Base-by-base conservation (phyloP, 2,329 filamentous ascomycete species). In the Dactylellina leptospora region DNA sequence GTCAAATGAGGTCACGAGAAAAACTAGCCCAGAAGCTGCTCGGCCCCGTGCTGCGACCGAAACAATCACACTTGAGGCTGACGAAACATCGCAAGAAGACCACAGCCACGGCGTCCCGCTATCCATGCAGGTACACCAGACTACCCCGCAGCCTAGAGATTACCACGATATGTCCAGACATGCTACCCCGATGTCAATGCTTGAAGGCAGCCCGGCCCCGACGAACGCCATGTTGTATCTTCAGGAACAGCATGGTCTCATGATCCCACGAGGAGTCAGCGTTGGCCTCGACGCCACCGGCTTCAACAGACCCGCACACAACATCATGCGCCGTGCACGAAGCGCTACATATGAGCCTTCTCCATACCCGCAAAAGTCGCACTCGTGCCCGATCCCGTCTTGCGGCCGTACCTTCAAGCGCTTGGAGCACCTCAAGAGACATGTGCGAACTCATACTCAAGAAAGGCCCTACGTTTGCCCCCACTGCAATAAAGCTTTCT, bases 361-460 rank as follows among this genome's bases (percentile, higher is more conserved):
- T 28, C 95, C 96, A 11, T 97, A 97, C 80, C 92, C 95, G 55
- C 92, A 96, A 79, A 99, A 99, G 82, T 96, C 93, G 40, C 95
- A 99, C 82, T 97, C 93, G 1, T 99, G 95, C 83, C 95, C 95
- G n/a, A 99, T 99, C 78, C 95, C 95, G 25, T 96, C 93, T 61
- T 99, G 95, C 80, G 95, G 95, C 60, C 90, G 95, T 78, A 86
- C 97, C 74, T 99, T 99, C 86, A 99, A 99, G 88, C 89, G 95
- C 81, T 87, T 99, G 84, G 95, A 99, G 84, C 95, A 99, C 83
- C 88, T 99, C 79, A 99, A 99, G 86, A 89, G 93, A 85, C 95
- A 99, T 83, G 95, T 99, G 81, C 91, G 95, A 83, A 99, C 95
- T 78, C 95, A 99, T 85, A 99, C 95, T 63, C 95, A 99, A 85